Percentiles rank a stretch among this genome's conserved stretches.
These are phyloP conservation scores for Orbilia oligospora DNA, from an alignment of 2,329 filamentous ascomycete genomes.

Conservation along the genomic window DNA sequence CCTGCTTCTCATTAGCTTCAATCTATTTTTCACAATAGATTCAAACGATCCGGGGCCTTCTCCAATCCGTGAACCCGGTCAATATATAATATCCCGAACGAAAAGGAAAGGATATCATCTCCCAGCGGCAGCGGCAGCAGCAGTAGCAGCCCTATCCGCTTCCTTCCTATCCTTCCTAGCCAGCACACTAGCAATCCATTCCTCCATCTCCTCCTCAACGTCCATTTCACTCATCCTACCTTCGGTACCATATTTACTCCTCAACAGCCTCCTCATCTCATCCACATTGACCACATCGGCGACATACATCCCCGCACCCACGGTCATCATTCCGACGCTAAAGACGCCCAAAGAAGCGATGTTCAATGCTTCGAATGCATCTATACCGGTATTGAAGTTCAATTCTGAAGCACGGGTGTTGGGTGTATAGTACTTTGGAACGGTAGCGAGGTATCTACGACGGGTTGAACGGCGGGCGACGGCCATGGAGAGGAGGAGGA, in stretches of 20 bases:
- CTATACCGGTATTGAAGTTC: constrained; percentile 75
- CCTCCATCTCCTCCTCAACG: constrained; percentile 75
- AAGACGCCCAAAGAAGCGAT: constrained; percentile 89
- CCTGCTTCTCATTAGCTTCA: background rate
- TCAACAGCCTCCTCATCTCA: constrained; percentile 74
- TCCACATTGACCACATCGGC: constrained; percentile 81
- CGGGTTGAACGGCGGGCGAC: constrained; percentile 80
- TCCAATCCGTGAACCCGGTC: background rate
- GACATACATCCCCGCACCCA: constrained; percentile 81
- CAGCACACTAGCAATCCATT: constrained; percentile 75
- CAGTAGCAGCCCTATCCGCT: constrained; percentile 61
- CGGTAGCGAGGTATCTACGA: constrained; percentile 71
- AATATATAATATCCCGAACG: background rate
- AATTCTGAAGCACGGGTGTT: constrained; percentile 72
- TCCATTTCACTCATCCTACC: constrained; percentile 68
- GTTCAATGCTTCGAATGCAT: constrained; percentile 86
- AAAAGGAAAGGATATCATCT: background rate
- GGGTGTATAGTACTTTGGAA: constrained; percentile 80
- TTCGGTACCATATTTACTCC: constrained; percentile 66
- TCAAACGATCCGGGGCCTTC: background rate
- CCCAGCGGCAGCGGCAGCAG: constrained; percentile 7
- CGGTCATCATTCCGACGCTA: constrained; percentile 80
- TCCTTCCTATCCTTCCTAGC: constrained; percentile 72
- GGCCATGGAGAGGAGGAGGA: constrained; percentile 79
- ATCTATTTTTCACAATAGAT: background rate